Evolutionary conservation across 2,329 filamentous ascomycete genomes (phyloP).

Genomic region (Stachybotrys chartarum): DNA sequence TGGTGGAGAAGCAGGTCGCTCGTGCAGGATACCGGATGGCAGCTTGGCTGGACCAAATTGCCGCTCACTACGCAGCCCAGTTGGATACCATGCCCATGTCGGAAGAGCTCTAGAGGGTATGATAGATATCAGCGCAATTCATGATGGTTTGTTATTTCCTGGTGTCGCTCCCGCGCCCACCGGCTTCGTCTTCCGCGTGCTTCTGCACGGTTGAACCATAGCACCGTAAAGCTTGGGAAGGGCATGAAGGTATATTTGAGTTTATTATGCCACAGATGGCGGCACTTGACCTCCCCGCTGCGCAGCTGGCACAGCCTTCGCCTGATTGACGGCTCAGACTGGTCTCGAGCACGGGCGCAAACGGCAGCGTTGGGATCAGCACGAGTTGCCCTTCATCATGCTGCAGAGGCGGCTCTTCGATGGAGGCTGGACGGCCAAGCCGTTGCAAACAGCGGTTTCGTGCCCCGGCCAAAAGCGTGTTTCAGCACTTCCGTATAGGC

Average conservation of each 20-base stretch:
- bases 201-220: no score
- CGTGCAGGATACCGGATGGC: conserved; percentile 63
- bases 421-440: background rate
- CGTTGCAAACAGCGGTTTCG: background rate
- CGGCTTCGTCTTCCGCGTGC: no score
- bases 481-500: background rate
- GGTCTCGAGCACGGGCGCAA: background rate
- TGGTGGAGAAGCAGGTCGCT: conserved; percentile 60
- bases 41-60: conserved; percentile 59
- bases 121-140: background rate
- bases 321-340: background rate
- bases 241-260: background rate
- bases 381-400: background rate
- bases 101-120: conserved; percentile 19
- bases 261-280: background rate
- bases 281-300: background rate
- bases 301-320: background rate
- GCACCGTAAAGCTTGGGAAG: background rate
- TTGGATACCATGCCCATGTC: conserved; percentile 11
- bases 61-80: conserved; percentile 23
- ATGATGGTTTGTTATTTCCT: background rate
- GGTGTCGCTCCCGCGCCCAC: no score
- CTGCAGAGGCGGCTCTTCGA: background rate
- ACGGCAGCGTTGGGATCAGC: background rate
- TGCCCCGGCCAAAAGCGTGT: background rate